Evolutionary conservation across 169 alveolate genomes (phyloP), one percentile per base, ranked within the genome.

Genomic region (Eimeria falciformis): DNA sequence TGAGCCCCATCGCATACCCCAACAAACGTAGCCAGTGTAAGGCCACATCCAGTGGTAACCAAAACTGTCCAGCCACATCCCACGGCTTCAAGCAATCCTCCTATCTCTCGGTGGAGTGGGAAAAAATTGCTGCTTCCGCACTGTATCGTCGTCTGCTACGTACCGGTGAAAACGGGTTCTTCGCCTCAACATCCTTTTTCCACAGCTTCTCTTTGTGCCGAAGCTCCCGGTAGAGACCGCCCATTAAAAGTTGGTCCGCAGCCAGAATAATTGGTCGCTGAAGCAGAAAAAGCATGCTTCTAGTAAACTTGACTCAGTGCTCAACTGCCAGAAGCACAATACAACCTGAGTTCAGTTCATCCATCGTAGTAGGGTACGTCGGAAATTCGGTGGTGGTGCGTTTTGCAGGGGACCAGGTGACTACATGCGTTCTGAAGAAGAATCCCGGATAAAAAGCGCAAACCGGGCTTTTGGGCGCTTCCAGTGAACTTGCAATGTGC

Each of bases 221-320:
- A 27, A 94, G 37, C 55, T 81, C 85, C 47, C 95, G 90, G 81
- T 95, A 94, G 1, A 94, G 81, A 4, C 97, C 97, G 27, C 96
- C 95, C 96, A 95, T 94, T 94, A 94, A 56, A 25, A 95, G 92
- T 66, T 97, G 97, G 66, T 97, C 98, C 68, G 96, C 98, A n/a
- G 97, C 96, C 27, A 97, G 83, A 18, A 96, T 94, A 27, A 96
- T 47, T 47, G 95, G 96, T 14, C 92, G 47, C 91, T 93, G 94
- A 45, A 29, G 11, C 33, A 37, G 17, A 71, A 33, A 83, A 3
- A 5, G 23, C 56, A 33, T 33, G 40, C 40, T 2, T 33, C 40
- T 33, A 33, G 40, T 33, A 2, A 33, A 33, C 40, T 33, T 33
- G 40, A 33, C 2, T 2, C 40, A 33, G 40, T 33, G 40, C 40